Conservation (phyloP, 2,329 filamentous ascomycete species). For the Diaporthe citrichinensis region DNA sequence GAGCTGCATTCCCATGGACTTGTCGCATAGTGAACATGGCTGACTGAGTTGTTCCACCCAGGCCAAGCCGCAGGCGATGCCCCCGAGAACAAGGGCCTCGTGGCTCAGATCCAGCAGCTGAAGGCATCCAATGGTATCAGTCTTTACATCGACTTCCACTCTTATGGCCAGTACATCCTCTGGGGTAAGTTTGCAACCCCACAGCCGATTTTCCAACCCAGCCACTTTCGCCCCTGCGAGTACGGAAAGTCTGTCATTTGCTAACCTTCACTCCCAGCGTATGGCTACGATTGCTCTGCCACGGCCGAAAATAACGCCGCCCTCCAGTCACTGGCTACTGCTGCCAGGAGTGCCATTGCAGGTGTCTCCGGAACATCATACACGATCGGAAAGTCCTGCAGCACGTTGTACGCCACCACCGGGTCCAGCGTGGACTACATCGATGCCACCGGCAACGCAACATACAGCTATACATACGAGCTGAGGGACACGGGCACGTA, state of each 20-base stretch:
- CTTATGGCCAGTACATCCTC: slow-evolving; percentile 65
- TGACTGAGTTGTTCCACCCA: not conserved
- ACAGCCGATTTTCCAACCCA: not conserved
- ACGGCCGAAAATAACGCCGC: slow-evolving; percentile 6
- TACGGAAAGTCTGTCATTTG: too few relatives aligned
- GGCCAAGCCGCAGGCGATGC: slow-evolving; percentile 51
- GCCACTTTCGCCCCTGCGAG: rapidly evolving
- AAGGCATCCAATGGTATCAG: slow-evolving; percentile 63
- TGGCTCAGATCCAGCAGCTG: slow-evolving; percentile 51
- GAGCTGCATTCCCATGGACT: rapidly evolving
- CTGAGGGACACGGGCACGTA: slow-evolving; percentile 51
- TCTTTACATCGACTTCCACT: slow-evolving; percentile 76
- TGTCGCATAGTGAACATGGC: rapidly evolving
- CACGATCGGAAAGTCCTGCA: slow-evolving; percentile 55
- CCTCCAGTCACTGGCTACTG: not conserved
- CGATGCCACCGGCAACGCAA: slow-evolving; percentile 46
- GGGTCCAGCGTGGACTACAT: slow-evolving; percentile 50
- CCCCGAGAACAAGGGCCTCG: slow-evolving; percentile 66
- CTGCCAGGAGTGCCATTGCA: slow-evolving; percentile 48
- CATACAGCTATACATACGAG: slow-evolving; percentile 58
- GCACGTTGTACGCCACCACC: slow-evolving; percentile 55
- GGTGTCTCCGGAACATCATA: slow-evolving; percentile 52
- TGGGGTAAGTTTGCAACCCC: not conserved
- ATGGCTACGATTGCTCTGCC: not conserved
- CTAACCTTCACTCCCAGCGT: not conserved